phyloP scores from a whole-genome alignment of 176 grass and related monocot genomes.

The Oryza longistaminata region DNA sequence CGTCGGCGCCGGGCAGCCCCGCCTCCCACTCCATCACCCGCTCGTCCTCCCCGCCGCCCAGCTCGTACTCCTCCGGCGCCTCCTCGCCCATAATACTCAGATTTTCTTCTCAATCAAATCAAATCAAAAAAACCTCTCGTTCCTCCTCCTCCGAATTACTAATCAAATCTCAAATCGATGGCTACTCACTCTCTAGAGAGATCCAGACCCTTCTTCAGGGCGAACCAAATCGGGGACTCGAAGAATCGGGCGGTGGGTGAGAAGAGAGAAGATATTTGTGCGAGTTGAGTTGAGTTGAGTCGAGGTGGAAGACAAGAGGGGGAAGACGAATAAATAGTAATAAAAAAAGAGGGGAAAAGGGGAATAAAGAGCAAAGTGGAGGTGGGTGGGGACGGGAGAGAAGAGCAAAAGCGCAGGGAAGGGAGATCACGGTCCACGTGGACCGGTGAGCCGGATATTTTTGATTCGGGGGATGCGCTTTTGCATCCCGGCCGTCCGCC shows the following conservation, averaged over 20 bases:
- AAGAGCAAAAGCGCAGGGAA: slow-evolving; percentile 24
- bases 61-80: slow-evolving; percentile 26
- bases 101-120: not conserved
- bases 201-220: not conserved
- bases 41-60: slow-evolving; percentile 22
- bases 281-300: no score
- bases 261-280: slow-evolving; percentile 1
- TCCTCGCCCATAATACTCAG: slow-evolving; percentile 45
- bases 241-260: not conserved
- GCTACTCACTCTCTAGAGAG: not conserved
- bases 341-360: not conserved
- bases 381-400: no score
- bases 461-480: slow-evolving; percentile 36
- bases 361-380: slow-evolving; percentile 17
- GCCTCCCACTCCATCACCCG: slow-evolving; percentile 74
- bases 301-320: no score
- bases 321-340: not conserved
- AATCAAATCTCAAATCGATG: not conserved
- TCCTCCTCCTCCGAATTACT: no score
- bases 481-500: not conserved
- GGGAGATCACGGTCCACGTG: slow-evolving; percentile 52
- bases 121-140: no score
- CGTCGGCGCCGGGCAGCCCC: slow-evolving; percentile 54
- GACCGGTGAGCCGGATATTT: slow-evolving; percentile 56
- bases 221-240: no score